Evolutionary conservation across 225 moss, liverwort and hornwort species (phyloP).

Genomic region (Physcomitrium patens): DNA sequence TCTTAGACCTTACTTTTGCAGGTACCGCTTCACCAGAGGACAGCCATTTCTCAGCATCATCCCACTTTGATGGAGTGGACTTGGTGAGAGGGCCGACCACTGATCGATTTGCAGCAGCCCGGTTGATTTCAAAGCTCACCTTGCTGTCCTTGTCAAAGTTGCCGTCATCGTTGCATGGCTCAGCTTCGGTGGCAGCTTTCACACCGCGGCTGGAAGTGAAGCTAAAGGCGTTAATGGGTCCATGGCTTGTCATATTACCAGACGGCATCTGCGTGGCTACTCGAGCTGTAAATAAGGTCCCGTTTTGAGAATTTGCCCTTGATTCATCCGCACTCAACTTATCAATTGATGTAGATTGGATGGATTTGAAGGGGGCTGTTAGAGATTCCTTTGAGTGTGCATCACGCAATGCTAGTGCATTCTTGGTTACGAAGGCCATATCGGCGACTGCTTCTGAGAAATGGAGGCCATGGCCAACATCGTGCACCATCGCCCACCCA

Average conservation of each 20-base stretch:
- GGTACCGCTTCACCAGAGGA: constrained; percentile 66
- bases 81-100: constrained; percentile 69
- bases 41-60: constrained; percentile 95
- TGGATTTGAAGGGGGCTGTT: constrained; percentile 57
- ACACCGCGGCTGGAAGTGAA: constrained; percentile 44
- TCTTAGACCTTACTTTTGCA: constrained; percentile 52
- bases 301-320: constrained; percentile 37
- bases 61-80: constrained; percentile 93
- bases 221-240: constrained; percentile 41
- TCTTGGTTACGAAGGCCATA: constrained; percentile 54
- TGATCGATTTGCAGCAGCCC: constrained; percentile 54
- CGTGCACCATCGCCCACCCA: constrained; percentile 64
- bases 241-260: not conserved
- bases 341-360: constrained; percentile 23
- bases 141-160: constrained; percentile 78
- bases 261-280: not conserved
- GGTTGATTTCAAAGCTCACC: constrained; percentile 86
- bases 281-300: constrained; percentile 4
- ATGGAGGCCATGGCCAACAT: constrained; percentile 52
- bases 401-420: constrained; percentile 51
- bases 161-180: constrained; percentile 76
- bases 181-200: constrained; percentile 48
- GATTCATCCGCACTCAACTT: constrained; percentile 26
- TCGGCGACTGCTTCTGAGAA: constrained; percentile 46
- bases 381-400: constrained; percentile 55